Conservation (phyloP, 176 grass and related monocot species). For the Rhynchospora breviuscula region DNA sequence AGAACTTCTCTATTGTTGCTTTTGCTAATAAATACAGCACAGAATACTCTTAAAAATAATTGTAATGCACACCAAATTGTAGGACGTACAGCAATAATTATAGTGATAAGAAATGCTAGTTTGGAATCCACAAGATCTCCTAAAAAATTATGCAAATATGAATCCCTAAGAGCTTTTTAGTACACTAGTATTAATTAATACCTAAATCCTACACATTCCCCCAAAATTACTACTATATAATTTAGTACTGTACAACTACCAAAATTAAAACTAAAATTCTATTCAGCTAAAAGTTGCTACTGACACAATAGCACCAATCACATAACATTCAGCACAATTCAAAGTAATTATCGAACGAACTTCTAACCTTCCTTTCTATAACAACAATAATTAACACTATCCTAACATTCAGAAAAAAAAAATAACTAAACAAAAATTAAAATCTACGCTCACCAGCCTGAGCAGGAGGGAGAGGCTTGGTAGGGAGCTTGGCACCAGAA, state of each 20-base stretch:
- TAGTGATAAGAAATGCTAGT: not conserved
- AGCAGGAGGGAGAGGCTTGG: conserved; percentile 54
- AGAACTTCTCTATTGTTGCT: not conserved
- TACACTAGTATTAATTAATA: not conserved
- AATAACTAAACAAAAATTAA: not conserved
- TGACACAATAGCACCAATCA: not conserved
- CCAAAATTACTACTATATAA: not conserved
- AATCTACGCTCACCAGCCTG: conserved; percentile 53
- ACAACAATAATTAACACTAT: not conserved
- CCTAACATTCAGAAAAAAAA: not conserved
- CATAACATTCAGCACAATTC: not conserved
- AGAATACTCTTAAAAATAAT: not conserved
- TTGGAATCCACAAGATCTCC: not conserved
- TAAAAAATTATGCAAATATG: not conserved
- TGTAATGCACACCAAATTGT: not conserved
- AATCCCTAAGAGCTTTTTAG: not conserved
- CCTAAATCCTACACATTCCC: not conserved
- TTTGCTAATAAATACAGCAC: not conserved
- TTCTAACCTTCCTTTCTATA: not conserved
- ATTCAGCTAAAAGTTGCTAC: not conserved
- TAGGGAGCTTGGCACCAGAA: conserved; percentile 37
- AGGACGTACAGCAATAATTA: not conserved
- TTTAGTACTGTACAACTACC: not conserved
- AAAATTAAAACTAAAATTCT: not conserved
- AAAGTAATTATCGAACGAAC: not conserved